phyloP scores from a whole-genome alignment of 164 flowering plant genomes.

The grape (Vitis vinifera) region DNA sequence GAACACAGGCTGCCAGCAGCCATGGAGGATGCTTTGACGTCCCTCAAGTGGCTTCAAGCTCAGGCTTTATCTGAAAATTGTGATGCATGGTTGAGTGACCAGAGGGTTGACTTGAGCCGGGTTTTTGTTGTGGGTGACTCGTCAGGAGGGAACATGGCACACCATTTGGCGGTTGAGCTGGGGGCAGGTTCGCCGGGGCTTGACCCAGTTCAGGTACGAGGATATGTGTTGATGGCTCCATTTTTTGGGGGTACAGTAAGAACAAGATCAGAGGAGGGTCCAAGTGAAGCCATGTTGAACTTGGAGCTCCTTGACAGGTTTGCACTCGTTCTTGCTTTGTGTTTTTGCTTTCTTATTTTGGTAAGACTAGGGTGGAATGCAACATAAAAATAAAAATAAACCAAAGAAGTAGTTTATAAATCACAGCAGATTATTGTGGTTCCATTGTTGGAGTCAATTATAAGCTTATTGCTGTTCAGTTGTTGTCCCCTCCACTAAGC shows the following conservation, averaged over 20 bases:
- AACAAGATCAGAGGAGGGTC: slow-evolving; percentile 56
- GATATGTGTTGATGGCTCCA: slow-evolving; percentile 60
- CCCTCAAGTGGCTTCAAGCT: slow-evolving; percentile 48
- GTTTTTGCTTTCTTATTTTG: too few species aligned
- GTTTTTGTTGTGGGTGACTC: slow-evolving; percentile 61
- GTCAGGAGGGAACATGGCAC: slow-evolving; percentile 64
- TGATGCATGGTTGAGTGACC: slow-evolving; percentile 25
- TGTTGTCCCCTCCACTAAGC: too few species aligned
- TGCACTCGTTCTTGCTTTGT: too few species aligned
- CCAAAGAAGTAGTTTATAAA: too few species aligned
- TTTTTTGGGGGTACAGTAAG: slow-evolving; percentile 58
- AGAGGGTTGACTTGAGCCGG: slow-evolving; percentile 40
- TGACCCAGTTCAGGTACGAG: slow-evolving; percentile 43
- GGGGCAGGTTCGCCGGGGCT: slow-evolving; percentile 27
- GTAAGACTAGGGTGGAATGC: too few species aligned
- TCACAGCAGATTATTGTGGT: too few species aligned
- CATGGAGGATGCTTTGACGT: slow-evolving; percentile 39
- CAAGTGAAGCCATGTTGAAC: slow-evolving; percentile 23
- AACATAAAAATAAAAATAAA: too few species aligned
- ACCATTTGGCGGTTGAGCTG: slow-evolving; percentile 50
- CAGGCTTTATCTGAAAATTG: slow-evolving; percentile 24
- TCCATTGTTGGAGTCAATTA: too few species aligned
- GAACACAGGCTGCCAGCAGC: slow-evolving; percentile 68
- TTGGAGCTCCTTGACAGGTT: too few species aligned
- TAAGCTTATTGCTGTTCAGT: too few species aligned